phyloP scores from a whole-genome alignment of 306 rosid genomes.

The Hylodesmum podocarpum region DNA sequence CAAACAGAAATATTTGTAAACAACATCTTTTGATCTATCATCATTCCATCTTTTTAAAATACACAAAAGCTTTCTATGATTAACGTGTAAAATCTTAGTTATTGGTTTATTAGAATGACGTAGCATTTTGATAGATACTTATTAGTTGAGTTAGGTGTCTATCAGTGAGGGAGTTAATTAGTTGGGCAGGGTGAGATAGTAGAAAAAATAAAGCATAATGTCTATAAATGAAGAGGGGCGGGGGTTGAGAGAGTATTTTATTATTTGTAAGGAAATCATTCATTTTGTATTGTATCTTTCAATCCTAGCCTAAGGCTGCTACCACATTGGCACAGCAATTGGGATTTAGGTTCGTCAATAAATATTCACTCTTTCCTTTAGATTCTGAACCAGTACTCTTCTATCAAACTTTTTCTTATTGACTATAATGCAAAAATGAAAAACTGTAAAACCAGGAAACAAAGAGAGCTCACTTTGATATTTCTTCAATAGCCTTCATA shows the following conservation, averaged over 20 bases:
- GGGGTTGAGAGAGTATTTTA: not conserved
- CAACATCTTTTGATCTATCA: not conserved
- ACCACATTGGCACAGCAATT: not conserved
- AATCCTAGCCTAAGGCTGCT: not conserved
- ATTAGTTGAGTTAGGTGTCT: not conserved
- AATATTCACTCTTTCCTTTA: not conserved
- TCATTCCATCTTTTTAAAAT: not conserved
- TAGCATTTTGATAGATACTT: not conserved
- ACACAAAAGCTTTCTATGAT: not conserved
- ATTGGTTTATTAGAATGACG: not conserved
- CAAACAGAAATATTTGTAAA: not conserved
- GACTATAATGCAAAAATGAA: conserved; percentile 12
- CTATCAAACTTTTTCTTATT: not conserved
- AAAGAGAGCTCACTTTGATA: conserved; percentile 60
- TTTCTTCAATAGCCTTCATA: conserved; percentile 82
- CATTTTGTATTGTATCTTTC: not conserved
- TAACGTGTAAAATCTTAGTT: not conserved
- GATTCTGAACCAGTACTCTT: not conserved
- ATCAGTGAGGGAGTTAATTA: not conserved
- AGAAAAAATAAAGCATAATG: not conserved
- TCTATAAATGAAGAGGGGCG: not conserved
- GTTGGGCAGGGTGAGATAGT: not conserved
- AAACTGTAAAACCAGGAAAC: conserved; percentile 1
- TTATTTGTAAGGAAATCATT: not conserved
- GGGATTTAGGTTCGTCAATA: not conserved